phyloP scores from a whole-genome alignment of 2,329 filamentous ascomycete species.

The Arthrobotrys conoides region DNA sequence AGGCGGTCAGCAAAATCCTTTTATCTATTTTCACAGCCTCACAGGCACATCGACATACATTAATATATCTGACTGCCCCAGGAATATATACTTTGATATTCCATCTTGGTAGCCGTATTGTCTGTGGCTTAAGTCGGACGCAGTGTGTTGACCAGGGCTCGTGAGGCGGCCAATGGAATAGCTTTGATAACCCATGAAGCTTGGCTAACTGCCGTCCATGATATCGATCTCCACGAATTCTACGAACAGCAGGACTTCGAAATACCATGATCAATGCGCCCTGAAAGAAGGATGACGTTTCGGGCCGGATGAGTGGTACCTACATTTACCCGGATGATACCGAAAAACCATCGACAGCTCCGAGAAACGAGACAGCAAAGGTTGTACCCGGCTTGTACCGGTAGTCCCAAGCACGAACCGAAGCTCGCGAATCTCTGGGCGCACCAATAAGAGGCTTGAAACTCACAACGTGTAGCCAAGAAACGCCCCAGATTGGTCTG shows the following conservation, averaged over 20 bases:
- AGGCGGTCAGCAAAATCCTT: too few species aligned
- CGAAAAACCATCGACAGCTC: slow-evolving; percentile 4
- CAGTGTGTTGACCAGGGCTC: too few species aligned
- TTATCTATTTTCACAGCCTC: background rate
- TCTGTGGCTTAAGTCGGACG: too few species aligned
- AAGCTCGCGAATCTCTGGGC: slow-evolving; percentile 23
- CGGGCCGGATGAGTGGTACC: slow-evolving; percentile 15
- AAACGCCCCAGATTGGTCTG: slow-evolving; percentile 41
- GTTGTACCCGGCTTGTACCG: slow-evolving; percentile 13
- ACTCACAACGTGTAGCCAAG: slow-evolving; percentile 47
- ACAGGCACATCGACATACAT: background rate
- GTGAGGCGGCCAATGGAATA: background rate
- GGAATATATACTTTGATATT: background rate
- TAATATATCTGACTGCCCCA: background rate
- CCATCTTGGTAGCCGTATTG: background rate
- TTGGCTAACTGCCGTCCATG: too few species aligned
- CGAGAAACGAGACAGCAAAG: background rate
- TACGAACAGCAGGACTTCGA: too few species aligned
- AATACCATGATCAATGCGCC: background rate
- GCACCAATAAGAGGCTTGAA: slow-evolving; percentile 43
- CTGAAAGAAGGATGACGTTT: slow-evolving; percentile 16
- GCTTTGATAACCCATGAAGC: too few species aligned
- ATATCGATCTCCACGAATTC: too few species aligned
- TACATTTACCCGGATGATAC: slow-evolving; percentile 30
- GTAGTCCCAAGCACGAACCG: slow-evolving; percentile 7